phyloP scores from a whole-genome alignment of 176 grass and related monocot species.

The Zoysia pacifica region DNA sequence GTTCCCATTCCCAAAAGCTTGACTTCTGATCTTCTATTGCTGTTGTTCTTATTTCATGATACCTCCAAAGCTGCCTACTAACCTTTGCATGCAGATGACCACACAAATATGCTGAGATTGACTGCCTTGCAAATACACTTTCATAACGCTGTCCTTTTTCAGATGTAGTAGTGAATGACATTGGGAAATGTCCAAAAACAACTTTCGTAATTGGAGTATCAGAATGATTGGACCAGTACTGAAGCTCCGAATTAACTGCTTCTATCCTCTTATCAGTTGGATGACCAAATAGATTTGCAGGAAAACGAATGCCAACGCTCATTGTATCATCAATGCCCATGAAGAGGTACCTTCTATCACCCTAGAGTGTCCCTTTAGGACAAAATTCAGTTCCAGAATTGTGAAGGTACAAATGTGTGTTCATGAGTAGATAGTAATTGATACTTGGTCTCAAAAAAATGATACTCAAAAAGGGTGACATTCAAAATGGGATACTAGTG shows the following conservation, averaged over 20 bases:
- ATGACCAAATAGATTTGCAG: conserved; percentile 90
- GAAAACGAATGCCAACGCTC: conserved; percentile 73
- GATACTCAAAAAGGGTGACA: neutral
- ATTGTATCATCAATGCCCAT: conserved; percentile 88
- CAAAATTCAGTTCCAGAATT: conserved; percentile 49
- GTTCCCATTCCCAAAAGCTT: conserved; percentile 95
- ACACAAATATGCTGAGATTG: conserved; percentile 74
- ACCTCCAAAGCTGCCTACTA: conserved; percentile 71
- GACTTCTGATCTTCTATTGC: conserved; percentile 29
- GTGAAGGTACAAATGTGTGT: conserved; percentile 6
- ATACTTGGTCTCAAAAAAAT: neutral
- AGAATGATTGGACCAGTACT: conserved; percentile 57
- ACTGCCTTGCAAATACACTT: conserved; percentile 63
- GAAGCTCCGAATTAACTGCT: conserved; percentile 61
- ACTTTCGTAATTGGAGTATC: conserved; percentile 61
- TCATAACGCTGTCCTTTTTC: conserved; percentile 58
- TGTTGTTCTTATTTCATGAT: conserved; percentile 51
- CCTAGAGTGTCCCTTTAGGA: conserved; percentile 67
- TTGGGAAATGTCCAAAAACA: conserved; percentile 77
- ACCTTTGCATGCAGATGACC: conserved; percentile 80
- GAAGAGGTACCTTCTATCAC: conserved; percentile 73
- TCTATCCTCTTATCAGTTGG: conserved; percentile 66
- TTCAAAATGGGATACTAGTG: neutral
- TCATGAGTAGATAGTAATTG: conserved; percentile 16
- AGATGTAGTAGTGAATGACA: conserved; percentile 80